Evolutionary conservation across 1,284 basidiomycete genomes (phyloP), one percentile per base, ranked within the genome.

Genomic region (Sanghuangporus sanghuang): DNA sequence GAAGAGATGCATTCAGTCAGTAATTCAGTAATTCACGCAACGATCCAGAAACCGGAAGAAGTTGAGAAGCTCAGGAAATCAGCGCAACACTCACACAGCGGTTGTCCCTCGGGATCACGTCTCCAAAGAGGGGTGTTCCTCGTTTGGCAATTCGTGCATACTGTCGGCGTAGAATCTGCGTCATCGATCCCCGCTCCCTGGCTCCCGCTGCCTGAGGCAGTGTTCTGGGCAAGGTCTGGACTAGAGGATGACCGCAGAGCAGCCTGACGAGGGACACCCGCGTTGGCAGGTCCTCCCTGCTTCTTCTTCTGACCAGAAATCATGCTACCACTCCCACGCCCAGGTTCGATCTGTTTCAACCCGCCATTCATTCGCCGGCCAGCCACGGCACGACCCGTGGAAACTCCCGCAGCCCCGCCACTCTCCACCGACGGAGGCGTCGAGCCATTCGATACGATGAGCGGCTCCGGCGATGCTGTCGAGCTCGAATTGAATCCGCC

Each of bases 121-220:
- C 95, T 84, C 95, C 95, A 98, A 61, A 98, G 78, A 1, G 95
- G 95, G 48, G 95, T 98, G 74, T 95, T 98, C 36, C 93, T 96
- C 59, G 96, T 98, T 71, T 93, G 87, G 75, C 95, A 98, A 73
- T 98, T 98, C 11, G 92, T 95, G 74, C 95, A 98, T 35, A 92
- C 81, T 1, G 94, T 98, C 4, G 90, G 89, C 6, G 82, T 73
- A 62, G 80, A 78, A 57, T 90, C 89, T 53, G 80, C 82, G 57
- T 90, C 89, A 64, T 92, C 92, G 36, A 81, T 82, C 48, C 73
- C 76, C 44, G 76, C 79, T 82, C 62, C 60, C 48, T 57, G 59
- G 49, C 59, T 69, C 62, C 71, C 65, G 55, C 71, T 74, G 38
- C 71, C 71, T 32, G 69, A 71, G 35, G 74, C 72, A 4, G 73